Percentiles rank a stretch among this genome's conserved stretches.
phyloP scores from a whole-genome alignment of 805 yeast genomes.

The Pichia heedii region DNA sequence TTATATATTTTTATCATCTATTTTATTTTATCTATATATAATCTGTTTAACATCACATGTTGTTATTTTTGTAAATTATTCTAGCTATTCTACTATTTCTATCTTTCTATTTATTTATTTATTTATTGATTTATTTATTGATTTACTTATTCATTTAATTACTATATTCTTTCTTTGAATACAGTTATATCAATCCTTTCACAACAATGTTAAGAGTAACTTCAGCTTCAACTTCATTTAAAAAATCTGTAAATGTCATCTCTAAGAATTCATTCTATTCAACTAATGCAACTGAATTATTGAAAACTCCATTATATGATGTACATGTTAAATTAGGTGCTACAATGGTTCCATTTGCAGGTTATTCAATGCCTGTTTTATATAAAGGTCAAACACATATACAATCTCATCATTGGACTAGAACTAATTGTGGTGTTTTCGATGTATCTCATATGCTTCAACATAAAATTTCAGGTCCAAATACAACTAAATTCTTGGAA shows the following conservation, averaged over 20 bases:
- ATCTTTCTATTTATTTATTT: too few relatives aligned
- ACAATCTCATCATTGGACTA: constrained; percentile 92
- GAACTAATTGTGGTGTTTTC: constrained; percentile 79
- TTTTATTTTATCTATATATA: too few relatives aligned
- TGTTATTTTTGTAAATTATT: too few relatives aligned
- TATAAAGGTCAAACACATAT: constrained; percentile 81
- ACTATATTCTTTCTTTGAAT: too few relatives aligned
- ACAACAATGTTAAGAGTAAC: constrained; percentile 7
- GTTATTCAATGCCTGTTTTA: constrained; percentile 90
- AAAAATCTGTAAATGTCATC: too few relatives aligned
- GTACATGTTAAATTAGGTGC: constrained; percentile 74
- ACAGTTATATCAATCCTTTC: too few relatives aligned
- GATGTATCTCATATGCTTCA: constrained; percentile 98
- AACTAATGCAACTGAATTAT: constrained; percentile 25
- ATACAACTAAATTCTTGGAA: constrained; percentile 60
- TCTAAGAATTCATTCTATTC: constrained; percentile 12
- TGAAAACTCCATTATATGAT: constrained; percentile 73
- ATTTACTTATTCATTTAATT: too few relatives aligned
- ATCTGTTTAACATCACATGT: too few relatives aligned
- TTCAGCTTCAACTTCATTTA: too few relatives aligned
- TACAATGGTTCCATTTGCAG: constrained; percentile 93
- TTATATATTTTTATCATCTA: too few relatives aligned
- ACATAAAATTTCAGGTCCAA: constrained; percentile 66
- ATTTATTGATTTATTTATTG: too few relatives aligned
- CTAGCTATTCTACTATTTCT: too few relatives aligned